Base-by-base conservation (phyloP, 495 filamentous ascomycete species). In the Penicillium ucsense region DNA sequence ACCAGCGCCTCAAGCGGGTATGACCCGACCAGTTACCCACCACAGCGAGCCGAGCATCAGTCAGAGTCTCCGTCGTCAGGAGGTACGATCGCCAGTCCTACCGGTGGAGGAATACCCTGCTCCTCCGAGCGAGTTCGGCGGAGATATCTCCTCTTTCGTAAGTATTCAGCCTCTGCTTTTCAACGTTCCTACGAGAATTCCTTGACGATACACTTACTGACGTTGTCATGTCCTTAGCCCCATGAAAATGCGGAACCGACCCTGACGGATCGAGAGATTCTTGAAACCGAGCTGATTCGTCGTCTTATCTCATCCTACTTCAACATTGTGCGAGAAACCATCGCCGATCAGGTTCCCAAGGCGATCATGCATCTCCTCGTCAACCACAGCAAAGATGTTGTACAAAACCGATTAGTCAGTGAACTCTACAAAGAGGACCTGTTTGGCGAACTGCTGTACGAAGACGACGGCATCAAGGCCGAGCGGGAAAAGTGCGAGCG, bases 361-460 rank as follows among this genome's bases (percentile, higher is more conserved):
- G 92, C 92, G 2, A 85, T 98, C 56, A 98, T 98, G 92, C 92
- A 98, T 60, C 82, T 98, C 8, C 81, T 98, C 39, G 92, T 98
- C 55, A 97, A 98, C 67, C 86, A 94, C 69, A 92, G 86, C 65
- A 98, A 96, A 63, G 92, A 98, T 52, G 90, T 87, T 4, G 89
- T 98, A 31, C 92, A 98, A 65, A 98, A 98, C 63, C 78, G 92
- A 35, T 80, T 98, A 8, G 92, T 98, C 35, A 95, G 86, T 58
- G 87, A 96, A 60, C 76, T 98, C 30, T 98, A 98, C 70, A 89
- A 86, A 64, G 92, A 98, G 62, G 76, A 82, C n/a, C 70, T 94
- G 30, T 98, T 98, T 57, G 77, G 87, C 45, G 92, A 98, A 57
- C 73, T 98, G 47, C 75, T 98, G 20, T 97, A 98, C 63, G 92